Evolutionary conservation across 768 basidiomycete genomes (phyloP), one percentile per base, ranked within the genome.

Genomic region (Suillus variegatus): DNA sequence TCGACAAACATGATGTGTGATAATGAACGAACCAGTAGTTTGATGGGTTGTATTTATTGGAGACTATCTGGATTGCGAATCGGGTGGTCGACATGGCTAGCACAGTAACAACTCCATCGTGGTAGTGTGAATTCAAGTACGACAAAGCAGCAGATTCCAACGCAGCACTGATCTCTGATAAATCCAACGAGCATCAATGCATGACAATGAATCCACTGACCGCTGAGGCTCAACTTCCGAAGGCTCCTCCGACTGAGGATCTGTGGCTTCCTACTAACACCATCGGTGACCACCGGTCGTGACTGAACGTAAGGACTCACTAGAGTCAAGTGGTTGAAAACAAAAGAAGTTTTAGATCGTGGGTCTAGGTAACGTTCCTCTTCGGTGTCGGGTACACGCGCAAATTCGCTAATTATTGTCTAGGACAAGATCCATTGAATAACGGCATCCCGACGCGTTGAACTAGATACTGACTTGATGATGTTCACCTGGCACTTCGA

Each of bases 11-110:
- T 22, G 51, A 58, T n/a, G 28, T 10, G 14, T 9, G 20, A 32
- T 12, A n/a, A 60, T 43, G 6, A 60, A 60, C 82, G 61, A 64
- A 95, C 97, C 97, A 99, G 79, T 85, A 98, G 76, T 98, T 98
- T 25, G 86, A 78, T 0, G 94, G 92, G 73, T 97, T 98, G 79
- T 98, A 98, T 74, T 95, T 94, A 76, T 97, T 97, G 22, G 94
- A 91, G n/a, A 97, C 95, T 63, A 97, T 80, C 73, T 95, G 92
- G 51, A 97, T 76, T 18, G 85, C 82, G 71, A 87, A 95, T 60
- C 78, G 79, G 22, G 74, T 80, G 28, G 78, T 77, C 35, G 79
- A 81, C 3, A 81, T 80, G 4, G 90, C 79, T 71, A 94, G 93
- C 10, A 93, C 87, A 46, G 92, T 86, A 0, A 85, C 80, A 43